Conservation (phyloP, 2,329 filamentous ascomycete genomes). For the Clonostachys solani region DNA sequence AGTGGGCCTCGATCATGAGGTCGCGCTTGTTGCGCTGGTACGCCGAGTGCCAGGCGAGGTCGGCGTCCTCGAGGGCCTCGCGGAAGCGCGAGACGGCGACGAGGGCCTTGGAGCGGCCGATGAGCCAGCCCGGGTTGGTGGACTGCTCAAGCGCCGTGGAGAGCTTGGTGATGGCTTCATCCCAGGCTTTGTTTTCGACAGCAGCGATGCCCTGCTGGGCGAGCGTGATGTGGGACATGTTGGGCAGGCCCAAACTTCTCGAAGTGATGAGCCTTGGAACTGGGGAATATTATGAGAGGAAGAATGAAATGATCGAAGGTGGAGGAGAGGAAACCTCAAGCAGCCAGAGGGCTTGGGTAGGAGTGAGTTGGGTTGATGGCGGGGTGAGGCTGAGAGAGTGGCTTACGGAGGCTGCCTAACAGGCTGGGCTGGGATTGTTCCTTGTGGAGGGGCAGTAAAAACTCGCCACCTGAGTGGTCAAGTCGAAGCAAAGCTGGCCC, state of each 20-base stretch:
- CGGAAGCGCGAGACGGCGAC: conserved; percentile 57
- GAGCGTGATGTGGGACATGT: conserved; percentile 47
- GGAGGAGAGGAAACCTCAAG: not conserved
- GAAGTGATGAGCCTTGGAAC: too few species aligned
- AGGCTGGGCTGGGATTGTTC: too few species aligned
- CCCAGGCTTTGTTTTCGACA: conserved; percentile 58
- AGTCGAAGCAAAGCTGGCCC: too few species aligned
- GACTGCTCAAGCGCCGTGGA: conserved; percentile 63
- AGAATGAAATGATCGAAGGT: not conserved
- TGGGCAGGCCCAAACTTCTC: not conserved
- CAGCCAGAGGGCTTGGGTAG: too few species aligned
- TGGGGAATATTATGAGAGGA: not conserved
- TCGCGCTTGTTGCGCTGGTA: conserved; percentile 64
- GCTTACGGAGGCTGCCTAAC: too few species aligned
- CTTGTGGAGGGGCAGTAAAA: too few species aligned
- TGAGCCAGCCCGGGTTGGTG: conserved; percentile 71
- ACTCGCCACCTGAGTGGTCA: too few species aligned
- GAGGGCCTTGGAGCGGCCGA: conserved; percentile 77
- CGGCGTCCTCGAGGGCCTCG: conserved; percentile 65
- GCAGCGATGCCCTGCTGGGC: conserved; percentile 61
- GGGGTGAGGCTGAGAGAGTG: too few species aligned
- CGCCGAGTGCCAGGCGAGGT: conserved; percentile 59
- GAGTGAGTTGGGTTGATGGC: too few species aligned
- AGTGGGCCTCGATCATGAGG: conserved; percentile 75
- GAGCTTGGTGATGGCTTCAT: conserved; percentile 63